Base-by-base conservation (phyloP, 2,329 filamentous ascomycete species). In the Laburnicola sp. region DNA sequence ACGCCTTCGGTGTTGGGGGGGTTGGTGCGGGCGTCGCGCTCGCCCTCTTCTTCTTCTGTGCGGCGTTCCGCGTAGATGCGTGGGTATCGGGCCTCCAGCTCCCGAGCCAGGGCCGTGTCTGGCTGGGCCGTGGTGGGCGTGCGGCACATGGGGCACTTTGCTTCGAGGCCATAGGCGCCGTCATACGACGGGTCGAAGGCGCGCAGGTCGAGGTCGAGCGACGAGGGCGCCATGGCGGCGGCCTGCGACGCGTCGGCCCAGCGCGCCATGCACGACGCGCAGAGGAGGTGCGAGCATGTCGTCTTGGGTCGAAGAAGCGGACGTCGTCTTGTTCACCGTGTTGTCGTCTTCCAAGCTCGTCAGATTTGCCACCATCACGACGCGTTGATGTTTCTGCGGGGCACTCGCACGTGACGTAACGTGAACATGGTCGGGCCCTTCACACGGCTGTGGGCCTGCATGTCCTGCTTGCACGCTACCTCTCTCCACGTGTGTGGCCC, bases 91-190 rank as follows among this genome's bases (percentile, higher is more conserved):
- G 34, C 38, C 47, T 61, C 54, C 5, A 79, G 60, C 6, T 55
- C 45, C n/a, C 54, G 53, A 4, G 64, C 65, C 4, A 69, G 47
- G 4, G 48, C 31, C 4, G 45, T 36, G 35, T 75, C 68, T 1
- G 67, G 53, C 2, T 55, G 32, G 1, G 75, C 74, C 1, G 68
- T 68, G 0, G 75, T 76, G 34, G 62, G 60, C 2, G 74, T 74
- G 6, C 76, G 66, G 44, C 76, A 79, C 76, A 78, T 78, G 9
- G 76, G 76, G 54, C 76, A 78, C 26, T 69, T 68, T 1, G 74
- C 74, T 50, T 75, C 71, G 34, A 77, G 61, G 54, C 72, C 58
- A 40, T 61, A 55, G 2, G 57, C 48, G 8, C 61, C 53, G 37
- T 66, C 50, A 53, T 68, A 55, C 57, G 57, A 50, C 54, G 74